Conservation (phyloP, 2,329 filamentous ascomycete species). For the Penicillium palitans region DNA sequence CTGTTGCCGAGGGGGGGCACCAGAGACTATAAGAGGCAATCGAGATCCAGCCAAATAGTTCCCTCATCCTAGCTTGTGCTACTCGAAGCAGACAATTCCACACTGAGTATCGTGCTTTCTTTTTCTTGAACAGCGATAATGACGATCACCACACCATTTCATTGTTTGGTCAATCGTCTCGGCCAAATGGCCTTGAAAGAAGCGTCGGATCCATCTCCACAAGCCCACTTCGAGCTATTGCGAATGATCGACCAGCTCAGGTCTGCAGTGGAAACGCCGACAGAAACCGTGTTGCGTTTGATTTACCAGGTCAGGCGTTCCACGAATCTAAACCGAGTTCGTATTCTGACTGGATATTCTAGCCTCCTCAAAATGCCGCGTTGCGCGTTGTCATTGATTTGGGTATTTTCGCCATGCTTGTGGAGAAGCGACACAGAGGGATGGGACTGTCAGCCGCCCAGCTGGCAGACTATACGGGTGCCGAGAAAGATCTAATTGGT, state of each 20-base stretch:
- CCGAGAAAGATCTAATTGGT: constrained; percentile 35
- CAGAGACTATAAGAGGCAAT: constrained; percentile 6
- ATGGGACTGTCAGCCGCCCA: constrained; percentile 29
- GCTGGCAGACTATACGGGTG: constrained; percentile 30
- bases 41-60: constrained; percentile 6
- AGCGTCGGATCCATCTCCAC: constrained; percentile 17
- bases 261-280: constrained; percentile 33
- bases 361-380: constrained; percentile 38
- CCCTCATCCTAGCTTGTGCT: constrained; percentile 10
- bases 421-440: constrained; percentile 18
- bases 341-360: neutral
- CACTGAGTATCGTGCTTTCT: neutral
- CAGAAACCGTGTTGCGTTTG: constrained; percentile 34
- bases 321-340: neutral
- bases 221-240: constrained; percentile 31
- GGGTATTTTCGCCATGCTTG: constrained; percentile 31
- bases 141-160: constrained; percentile 18
- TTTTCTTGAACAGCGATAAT: constrained; percentile 10
- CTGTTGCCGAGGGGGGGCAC: neutral
- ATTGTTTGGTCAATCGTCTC: constrained; percentile 17
- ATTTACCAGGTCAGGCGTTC: constrained; percentile 35
- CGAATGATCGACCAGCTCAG: constrained; percentile 31
- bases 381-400: constrained; percentile 34
- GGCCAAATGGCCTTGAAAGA: constrained; percentile 21
- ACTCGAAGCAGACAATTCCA: neutral